Evolutionary conservation across 148 eudicot genomes (phyloP).

Genomic region (Nepenthes mirabilis): DNA sequence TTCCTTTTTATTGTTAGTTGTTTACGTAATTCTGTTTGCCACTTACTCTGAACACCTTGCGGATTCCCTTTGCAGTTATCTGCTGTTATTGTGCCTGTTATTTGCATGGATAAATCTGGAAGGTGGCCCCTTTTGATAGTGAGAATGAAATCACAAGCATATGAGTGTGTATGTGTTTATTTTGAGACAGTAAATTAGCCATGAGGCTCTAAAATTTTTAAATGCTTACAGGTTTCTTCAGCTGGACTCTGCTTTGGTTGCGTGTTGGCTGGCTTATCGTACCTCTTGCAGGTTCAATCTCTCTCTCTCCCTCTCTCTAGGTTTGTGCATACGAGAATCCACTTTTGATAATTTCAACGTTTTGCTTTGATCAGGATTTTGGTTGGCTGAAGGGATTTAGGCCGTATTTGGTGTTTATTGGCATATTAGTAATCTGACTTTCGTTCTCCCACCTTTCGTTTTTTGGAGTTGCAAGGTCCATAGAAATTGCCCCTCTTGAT

Average conservation of each 20-base stretch:
- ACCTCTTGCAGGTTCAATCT: constrained; percentile 16
- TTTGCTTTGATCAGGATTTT: constrained; percentile 11
- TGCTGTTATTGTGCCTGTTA: constrained; percentile 6
- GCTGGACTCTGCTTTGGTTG: constrained; percentile 23
- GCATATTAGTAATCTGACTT: constrained; percentile 21
- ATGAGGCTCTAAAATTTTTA: background rate
- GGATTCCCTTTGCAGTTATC: constrained; percentile 16
- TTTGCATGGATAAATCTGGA: constrained; percentile 19
- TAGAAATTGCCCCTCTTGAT: too few relatives aligned
- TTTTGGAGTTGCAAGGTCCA: background rate
- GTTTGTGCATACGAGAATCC: background rate
- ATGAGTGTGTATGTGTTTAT: background rate
- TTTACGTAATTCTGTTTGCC: background rate
- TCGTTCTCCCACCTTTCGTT: background rate
- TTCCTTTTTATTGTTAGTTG: background rate
- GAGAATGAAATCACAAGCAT: background rate
- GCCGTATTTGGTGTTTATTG: constrained; percentile 21
- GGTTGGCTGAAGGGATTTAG: constrained; percentile 13
- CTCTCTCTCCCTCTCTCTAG: background rate
- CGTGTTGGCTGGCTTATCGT: constrained; percentile 20
- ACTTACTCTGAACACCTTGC: background rate
- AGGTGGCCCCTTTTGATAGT: constrained; percentile 30
- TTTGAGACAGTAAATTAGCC: background rate
- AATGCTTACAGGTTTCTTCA: constrained; percentile 18
- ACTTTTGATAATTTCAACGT: background rate